phyloP scores from a whole-genome alignment of 306 rosid species.

The Lathyrus oleraceus region DNA sequence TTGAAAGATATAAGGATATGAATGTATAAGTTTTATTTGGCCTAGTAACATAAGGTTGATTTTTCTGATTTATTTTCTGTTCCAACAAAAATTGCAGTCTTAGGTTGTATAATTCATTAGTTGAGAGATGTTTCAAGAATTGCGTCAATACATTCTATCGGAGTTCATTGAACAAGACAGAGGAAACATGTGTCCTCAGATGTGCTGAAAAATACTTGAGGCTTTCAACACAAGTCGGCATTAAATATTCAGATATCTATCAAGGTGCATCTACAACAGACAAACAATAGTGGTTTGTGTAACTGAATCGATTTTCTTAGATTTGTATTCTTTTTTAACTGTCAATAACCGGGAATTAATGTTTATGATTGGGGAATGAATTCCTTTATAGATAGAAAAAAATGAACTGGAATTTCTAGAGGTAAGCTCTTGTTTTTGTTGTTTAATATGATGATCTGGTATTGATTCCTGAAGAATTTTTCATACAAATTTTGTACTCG shows the following conservation, averaged over 20 bases:
- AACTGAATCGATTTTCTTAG: constrained; percentile 7
- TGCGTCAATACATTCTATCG: constrained; percentile 47
- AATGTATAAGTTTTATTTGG: background rate
- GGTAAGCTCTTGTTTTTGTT: background rate
- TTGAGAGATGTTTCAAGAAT: constrained; percentile 46
- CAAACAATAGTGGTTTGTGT: background rate
- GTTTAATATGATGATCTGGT: constrained; percentile 1
- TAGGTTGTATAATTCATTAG: constrained; percentile 51
- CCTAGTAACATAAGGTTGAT: constrained; percentile 21
- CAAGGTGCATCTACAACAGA: constrained; percentile 37
- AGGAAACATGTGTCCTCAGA: constrained; percentile 50
- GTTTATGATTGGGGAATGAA: constrained; percentile 31
- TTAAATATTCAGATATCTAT: constrained; percentile 42
- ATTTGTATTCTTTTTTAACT: constrained; percentile 1
- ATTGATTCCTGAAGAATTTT: background rate
- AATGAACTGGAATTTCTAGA: constrained; percentile 14
- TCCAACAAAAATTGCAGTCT: constrained; percentile 46
- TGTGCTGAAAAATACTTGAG: constrained; percentile 51
- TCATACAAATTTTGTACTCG: background rate
- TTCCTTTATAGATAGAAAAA: constrained; percentile 26
- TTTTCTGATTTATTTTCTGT: constrained; percentile 31
- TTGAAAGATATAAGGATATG: background rate
- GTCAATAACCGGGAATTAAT: constrained; percentile 20
- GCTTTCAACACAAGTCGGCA: constrained; percentile 39
- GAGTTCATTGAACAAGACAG: constrained; percentile 41